phyloP scores from a whole-genome alignment of 2,329 filamentous ascomycete genomes.

The Aspergillus intermedius region DNA sequence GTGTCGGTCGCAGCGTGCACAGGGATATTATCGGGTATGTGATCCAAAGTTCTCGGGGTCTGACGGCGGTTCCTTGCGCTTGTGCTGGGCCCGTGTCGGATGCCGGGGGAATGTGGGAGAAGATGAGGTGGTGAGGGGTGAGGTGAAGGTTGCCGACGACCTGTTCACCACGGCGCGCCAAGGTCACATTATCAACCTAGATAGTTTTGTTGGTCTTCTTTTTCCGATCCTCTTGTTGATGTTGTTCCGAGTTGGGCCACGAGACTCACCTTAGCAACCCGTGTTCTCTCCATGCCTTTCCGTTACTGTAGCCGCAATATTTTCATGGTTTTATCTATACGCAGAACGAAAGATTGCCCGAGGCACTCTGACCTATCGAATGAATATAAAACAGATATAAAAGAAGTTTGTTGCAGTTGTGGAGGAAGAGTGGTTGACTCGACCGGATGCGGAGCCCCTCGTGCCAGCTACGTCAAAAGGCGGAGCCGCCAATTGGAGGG shows the following conservation, averaged over 20 bases:
- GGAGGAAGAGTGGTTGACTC: neutral
- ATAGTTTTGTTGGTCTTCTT: neutral
- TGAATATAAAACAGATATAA: neutral
- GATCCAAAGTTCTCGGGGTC: conserved; percentile 74
- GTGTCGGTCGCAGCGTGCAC: conserved; percentile 70
- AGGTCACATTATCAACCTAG: conserved; percentile 52
- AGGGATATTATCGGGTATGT: conserved; percentile 86
- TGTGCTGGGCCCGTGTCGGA: conserved; percentile 28
- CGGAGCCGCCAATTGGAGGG: neutral
- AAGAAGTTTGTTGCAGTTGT: neutral
- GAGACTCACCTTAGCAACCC: conserved; percentile 35
- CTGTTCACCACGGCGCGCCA: conserved; percentile 51
- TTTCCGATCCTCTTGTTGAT: neutral
- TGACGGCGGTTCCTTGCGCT: conserved; percentile 36
- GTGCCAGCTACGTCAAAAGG: conserved; percentile 6
- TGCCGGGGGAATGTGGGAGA: conserved; percentile 47
- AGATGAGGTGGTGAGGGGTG: conserved; percentile 59
- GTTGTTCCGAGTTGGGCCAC: neutral
- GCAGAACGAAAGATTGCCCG: neutral
- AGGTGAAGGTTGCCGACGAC: conserved; percentile 57
- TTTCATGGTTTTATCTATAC: conserved; percentile 23
- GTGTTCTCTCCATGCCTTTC: conserved; percentile 40
- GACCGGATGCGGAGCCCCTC: conserved; percentile 21
- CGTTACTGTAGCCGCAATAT: conserved; percentile 25
- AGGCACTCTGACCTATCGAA: neutral